Evolutionary conservation across 805 yeast genomes (phyloP).

Genomic region (Blastobotrys muscicola): DNA sequence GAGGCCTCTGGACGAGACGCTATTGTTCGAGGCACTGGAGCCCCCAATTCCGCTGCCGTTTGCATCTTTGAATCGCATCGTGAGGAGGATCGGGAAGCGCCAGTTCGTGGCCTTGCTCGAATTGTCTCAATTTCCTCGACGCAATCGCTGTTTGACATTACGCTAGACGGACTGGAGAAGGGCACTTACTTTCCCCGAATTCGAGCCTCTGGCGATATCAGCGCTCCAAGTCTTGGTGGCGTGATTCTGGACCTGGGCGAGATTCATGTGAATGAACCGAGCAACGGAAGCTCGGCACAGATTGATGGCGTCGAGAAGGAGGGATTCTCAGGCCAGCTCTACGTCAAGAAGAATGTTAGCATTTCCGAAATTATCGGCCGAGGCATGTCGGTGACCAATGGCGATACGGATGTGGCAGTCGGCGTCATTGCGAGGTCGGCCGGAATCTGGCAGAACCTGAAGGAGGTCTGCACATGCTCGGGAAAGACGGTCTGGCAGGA

Average conservation of each 20-base stretch:
- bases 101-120: constrained; percentile 82
- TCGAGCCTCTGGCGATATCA: constrained; percentile 64
- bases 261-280: constrained; percentile 11
- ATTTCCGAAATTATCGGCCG: constrained; percentile 65
- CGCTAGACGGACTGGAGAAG: constrained; percentile 54
- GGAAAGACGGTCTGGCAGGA: constrained; percentile 98
- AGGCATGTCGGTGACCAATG: constrained; percentile 30
- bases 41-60: constrained; percentile 82
- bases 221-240: constrained; percentile 32
- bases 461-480: constrained; percentile 85
- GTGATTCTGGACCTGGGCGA: constrained; percentile 30
- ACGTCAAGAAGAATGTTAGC: constrained; percentile 35
- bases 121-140: constrained; percentile 55
- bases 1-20: constrained; percentile 79
- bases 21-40: constrained; percentile 84
- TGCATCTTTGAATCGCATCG: constrained; percentile 73
- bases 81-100: constrained; percentile 35
- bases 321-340: constrained; percentile 31
- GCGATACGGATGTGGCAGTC: constrained; percentile 31
- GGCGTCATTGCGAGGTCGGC: constrained; percentile 96
- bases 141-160: constrained; percentile 61
- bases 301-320: constrained; percentile 4
- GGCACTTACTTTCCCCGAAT: constrained; percentile 65
- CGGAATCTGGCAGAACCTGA: constrained; percentile 94
- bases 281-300: constrained; percentile 4